phyloP scores from a whole-genome alignment of 495 filamentous ascomycete species.

The Penicillium fimorum region DNA sequence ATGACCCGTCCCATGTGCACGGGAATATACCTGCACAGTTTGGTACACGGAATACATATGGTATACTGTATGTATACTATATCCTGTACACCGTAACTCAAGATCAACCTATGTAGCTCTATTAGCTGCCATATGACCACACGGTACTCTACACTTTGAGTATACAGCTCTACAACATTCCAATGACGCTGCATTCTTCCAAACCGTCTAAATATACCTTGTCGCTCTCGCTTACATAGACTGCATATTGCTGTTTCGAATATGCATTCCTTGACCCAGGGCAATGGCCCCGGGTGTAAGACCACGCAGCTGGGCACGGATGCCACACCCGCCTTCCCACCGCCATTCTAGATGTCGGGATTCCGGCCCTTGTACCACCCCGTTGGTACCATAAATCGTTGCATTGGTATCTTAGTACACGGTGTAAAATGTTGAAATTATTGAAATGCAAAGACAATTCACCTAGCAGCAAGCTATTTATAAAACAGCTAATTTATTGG shows the following conservation, averaged over 20 bases:
- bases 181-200: background rate
- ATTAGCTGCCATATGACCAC: background rate
- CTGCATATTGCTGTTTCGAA: background rate
- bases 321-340: background rate
- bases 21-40: background rate
- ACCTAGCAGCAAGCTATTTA: too few relatives aligned
- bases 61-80: background rate
- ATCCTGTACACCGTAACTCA: background rate
- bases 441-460: too few relatives aligned
- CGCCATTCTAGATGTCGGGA: background rate
- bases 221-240: background rate
- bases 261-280: constrained; percentile 1
- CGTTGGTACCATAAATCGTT: too few relatives aligned
- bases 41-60: background rate
- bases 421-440: too few relatives aligned
- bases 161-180: background rate
- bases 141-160: background rate
- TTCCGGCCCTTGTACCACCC: background rate
- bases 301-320: background rate
- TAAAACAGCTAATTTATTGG: too few relatives aligned
- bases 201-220: background rate
- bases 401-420: too few relatives aligned
- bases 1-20: constrained; percentile 1
- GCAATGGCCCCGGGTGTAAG: constrained; percentile 5
- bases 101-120: background rate